These are phyloP conservation scores for Raddia distichophylla DNA, from an alignment of 176 grass and related monocot species.

Conservation along the genomic window DNA sequence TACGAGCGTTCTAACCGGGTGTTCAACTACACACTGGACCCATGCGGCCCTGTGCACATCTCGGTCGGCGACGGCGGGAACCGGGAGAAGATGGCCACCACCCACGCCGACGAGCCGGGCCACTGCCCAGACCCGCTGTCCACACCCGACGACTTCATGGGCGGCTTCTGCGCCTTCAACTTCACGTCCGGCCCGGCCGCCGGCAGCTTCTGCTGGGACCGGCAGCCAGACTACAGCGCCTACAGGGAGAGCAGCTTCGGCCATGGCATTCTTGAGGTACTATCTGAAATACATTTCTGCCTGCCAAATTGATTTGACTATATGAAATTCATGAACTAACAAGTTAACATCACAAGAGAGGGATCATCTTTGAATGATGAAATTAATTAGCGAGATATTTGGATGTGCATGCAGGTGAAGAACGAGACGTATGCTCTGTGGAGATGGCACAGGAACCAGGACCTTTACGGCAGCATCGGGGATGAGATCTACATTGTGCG, in stretches of 20 bases:
- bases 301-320: background rate
- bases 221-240: constrained; percentile 72
- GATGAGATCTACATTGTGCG: constrained; percentile 83
- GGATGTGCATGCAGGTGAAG: constrained; percentile 53
- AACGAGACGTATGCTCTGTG: constrained; percentile 89
- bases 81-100: constrained; percentile 76
- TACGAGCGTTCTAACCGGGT: constrained; percentile 92
- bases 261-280: constrained; percentile 81
- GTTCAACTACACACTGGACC: constrained; percentile 70
- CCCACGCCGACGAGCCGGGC: constrained; percentile 64
- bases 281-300: background rate
- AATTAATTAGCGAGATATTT: background rate
- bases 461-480: constrained; percentile 45
- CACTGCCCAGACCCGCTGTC: constrained; percentile 60
- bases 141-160: constrained; percentile 53
- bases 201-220: constrained; percentile 86
- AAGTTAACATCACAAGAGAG: too few species aligned
- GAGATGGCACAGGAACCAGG: constrained; percentile 88
- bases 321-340: too few species aligned
- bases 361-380: background rate
- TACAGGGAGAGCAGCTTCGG: constrained; percentile 89
- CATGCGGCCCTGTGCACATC: constrained; percentile 72
- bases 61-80: constrained; percentile 72
- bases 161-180: constrained; percentile 65
- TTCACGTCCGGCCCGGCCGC: constrained; percentile 69